phyloP scores from a whole-genome alignment of 176 grass and related monocot genomes.

The Sorghum bicolor region DNA sequence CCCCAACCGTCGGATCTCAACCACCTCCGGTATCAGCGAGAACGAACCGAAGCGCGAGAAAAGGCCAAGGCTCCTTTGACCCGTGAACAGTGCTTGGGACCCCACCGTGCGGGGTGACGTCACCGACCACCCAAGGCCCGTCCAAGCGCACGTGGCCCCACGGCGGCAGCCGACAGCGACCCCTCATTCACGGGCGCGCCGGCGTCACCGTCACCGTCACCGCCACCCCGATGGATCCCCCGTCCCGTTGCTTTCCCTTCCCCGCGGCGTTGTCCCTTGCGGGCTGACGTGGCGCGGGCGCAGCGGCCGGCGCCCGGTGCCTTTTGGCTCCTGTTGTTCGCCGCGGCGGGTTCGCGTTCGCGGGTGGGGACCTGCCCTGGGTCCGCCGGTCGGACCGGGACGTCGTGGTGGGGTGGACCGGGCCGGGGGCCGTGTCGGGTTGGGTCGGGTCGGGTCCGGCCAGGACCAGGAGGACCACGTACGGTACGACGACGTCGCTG shows the following conservation, averaged over 20 bases:
- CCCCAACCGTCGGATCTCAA: neutral
- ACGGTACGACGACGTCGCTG: neutral
- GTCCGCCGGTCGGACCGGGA: neutral
- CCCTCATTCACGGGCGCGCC: neutral
- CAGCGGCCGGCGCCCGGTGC: neutral
- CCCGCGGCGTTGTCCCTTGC: neutral
- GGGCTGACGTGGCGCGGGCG: neutral
- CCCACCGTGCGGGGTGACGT: neutral
- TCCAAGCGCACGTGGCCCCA: slow-evolving; percentile 1
- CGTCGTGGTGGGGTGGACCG: neutral
- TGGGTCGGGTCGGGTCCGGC: neutral
- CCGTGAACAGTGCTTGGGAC: neutral
- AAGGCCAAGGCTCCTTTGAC: neutral
- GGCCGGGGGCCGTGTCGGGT: neutral
- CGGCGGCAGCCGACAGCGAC: neutral
- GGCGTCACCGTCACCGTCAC: neutral
- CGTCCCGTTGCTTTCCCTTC: neutral
- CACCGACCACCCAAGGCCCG: neutral
- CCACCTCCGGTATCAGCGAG: neutral
- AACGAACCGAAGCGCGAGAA: no score
- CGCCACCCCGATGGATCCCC: no score
- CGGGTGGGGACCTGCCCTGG: neutral
- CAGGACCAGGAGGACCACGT: neutral
- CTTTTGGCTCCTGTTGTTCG: neutral
- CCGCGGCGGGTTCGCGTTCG: neutral